phyloP scores from a whole-genome alignment of 2,329 filamentous ascomycete genomes.

The Sarocladium strictum region DNA sequence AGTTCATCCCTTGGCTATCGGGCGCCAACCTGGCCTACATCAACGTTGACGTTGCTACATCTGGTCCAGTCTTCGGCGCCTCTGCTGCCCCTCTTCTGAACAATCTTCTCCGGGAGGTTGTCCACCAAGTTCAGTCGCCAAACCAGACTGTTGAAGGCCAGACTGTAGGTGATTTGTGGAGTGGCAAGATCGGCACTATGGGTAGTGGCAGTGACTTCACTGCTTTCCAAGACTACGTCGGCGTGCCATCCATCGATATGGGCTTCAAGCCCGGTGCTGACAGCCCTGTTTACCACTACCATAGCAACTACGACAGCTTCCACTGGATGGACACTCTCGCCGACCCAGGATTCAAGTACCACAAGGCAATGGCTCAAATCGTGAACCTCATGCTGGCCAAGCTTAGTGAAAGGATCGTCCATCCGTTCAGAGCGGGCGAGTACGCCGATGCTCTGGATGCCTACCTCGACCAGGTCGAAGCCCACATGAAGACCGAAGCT shows the following conservation, averaged over 20 bases:
- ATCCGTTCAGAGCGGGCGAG: slow-evolving; percentile 58
- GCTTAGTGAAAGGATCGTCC: slow-evolving; percentile 54
- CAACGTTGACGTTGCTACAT: slow-evolving; percentile 74
- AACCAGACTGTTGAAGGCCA: slow-evolving; percentile 71
- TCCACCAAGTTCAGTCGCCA: slow-evolving; percentile 57
- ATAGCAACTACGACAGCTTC: slow-evolving; percentile 88
- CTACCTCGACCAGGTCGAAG: slow-evolving; percentile 47
- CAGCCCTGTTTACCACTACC: slow-evolving; percentile 69
- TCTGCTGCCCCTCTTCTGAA: slow-evolving; percentile 72
- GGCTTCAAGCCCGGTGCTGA: slow-evolving; percentile 42
- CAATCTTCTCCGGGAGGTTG: slow-evolving; percentile 63
- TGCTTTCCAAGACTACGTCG: slow-evolving; percentile 67
- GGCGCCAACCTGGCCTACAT: slow-evolving; percentile 72
- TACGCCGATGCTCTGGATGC: slow-evolving; percentile 52
- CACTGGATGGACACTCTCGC: slow-evolving; percentile 82
- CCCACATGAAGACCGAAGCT: slow-evolving; percentile 9
- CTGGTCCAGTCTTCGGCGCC: slow-evolving; percentile 57
- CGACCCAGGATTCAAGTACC: slow-evolving; percentile 63
- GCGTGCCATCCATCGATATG: slow-evolving; percentile 60
- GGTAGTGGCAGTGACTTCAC: slow-evolving; percentile 71
- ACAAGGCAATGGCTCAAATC: slow-evolving; percentile 60
- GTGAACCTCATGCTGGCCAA: slow-evolving; percentile 56
- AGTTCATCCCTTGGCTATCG: slow-evolving; percentile 76
- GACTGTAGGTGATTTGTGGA: slow-evolving; percentile 65
- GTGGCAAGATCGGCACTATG: slow-evolving; percentile 56